Percentiles rank a stretch among this genome's conserved stretches.
Evolutionary conservation across 345 rosid genomes (phyloP).

Genomic region (Aegle marmelos): DNA sequence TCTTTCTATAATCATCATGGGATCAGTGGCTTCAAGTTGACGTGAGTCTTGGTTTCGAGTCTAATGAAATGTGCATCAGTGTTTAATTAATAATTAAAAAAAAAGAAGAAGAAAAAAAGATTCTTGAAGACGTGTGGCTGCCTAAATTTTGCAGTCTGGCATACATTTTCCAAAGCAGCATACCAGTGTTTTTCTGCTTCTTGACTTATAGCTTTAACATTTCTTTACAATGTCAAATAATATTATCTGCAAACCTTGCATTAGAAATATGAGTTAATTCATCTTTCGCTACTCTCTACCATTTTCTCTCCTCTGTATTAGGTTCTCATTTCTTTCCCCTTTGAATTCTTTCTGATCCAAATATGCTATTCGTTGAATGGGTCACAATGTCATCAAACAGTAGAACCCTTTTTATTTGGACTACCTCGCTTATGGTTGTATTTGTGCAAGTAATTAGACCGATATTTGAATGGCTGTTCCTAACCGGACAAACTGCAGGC

Average conservation of each 20-base stretch:
- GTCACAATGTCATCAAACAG: background rate
- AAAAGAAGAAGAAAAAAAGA: no score
- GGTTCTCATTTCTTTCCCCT: background rate
- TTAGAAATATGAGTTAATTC: background rate
- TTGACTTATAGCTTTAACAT: background rate
- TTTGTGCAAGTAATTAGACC: background rate
- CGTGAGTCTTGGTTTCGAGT: no score
- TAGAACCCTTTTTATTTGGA: background rate
- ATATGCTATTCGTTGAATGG: background rate
- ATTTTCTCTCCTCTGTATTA: background rate
- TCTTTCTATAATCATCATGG: background rate
- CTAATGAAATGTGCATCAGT: no score
- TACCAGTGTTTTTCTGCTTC: background rate
- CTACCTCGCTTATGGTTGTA: background rate
- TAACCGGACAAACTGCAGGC: conserved; percentile 4
- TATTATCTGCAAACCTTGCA: background rate
- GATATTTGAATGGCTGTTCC: background rate
- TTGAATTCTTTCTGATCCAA: background rate
- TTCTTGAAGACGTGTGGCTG: no score
- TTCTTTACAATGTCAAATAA: background rate
- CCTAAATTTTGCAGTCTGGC: no score
- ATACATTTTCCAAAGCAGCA: no score
- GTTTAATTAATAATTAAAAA: no score
- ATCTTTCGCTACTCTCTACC: background rate
- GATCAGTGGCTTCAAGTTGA: background rate